phyloP scores from a whole-genome alignment of 768 basidiomycete genomes.

The Favolaschia claudopus region DNA sequence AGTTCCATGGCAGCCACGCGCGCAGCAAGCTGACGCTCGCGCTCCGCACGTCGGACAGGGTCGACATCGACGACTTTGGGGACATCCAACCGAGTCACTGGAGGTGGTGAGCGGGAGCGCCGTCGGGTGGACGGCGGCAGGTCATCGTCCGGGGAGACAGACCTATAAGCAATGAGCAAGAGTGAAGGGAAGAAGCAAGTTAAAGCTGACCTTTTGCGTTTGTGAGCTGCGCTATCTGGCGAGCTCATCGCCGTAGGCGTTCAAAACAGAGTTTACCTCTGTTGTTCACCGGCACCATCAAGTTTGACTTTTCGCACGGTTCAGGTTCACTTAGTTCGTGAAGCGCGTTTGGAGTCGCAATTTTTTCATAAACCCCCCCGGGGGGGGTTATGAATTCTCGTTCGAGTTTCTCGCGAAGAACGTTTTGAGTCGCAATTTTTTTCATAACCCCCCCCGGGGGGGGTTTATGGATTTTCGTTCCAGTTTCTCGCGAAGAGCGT shows the following conservation, averaged over 20 bases:
- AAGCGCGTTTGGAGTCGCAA: no score
- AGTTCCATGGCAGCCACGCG: slow-evolving; percentile 75
- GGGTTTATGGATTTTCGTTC: no score
- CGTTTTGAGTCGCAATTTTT: no score
- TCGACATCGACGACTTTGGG: slow-evolving; percentile 72
- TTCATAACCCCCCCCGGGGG: no score
- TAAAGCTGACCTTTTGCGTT: slow-evolving; percentile 55
- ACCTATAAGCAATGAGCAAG: slow-evolving; percentile 42
- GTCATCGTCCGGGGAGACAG: slow-evolving; percentile 52
- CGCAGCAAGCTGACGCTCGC: slow-evolving; percentile 81
- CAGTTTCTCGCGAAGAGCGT: no score
- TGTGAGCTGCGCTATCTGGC: slow-evolving; percentile 45
- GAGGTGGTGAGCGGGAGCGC: slow-evolving; percentile 52
- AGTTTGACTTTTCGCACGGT: background rate
- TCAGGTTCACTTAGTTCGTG: no score
- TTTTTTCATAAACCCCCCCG: no score
- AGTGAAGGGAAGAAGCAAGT: background rate
- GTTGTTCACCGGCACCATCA: slow-evolving; percentile 12
- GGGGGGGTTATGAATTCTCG: no score
- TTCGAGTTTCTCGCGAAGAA: no score
- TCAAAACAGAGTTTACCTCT: slow-evolving; percentile 48
- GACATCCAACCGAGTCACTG: slow-evolving; percentile 35
- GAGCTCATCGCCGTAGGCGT: slow-evolving; percentile 46
- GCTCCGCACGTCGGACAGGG: slow-evolving; percentile 75
- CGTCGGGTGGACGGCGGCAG: slow-evolving; percentile 54